Evolutionary conservation across 1,284 basidiomycete species (phyloP).

Genomic region (Farysia itapuensis): DNA sequence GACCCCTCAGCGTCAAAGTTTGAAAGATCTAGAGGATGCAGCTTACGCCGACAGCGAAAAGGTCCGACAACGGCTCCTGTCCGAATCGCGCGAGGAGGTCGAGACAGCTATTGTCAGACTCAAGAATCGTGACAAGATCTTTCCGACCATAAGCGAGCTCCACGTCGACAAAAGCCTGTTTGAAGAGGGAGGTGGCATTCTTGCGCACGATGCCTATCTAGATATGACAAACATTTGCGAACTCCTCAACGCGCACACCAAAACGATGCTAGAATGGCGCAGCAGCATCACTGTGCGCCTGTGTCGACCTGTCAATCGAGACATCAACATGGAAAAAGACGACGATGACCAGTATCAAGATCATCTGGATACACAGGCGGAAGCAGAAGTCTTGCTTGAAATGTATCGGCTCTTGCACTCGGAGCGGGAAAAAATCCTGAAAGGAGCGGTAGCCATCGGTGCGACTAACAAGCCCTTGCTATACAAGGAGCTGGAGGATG

Average conservation of each 20-base stretch:
- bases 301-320: slow-evolving; percentile 47
- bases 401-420: slow-evolving; percentile 53
- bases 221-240: slow-evolving; percentile 1
- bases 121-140: slow-evolving; percentile 2
- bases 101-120: slow-evolving; percentile 15
- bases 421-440: slow-evolving; percentile 50
- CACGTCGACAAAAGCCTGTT: slow-evolving; percentile 10
- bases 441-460: slow-evolving; percentile 40
- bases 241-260: slow-evolving; percentile 40
- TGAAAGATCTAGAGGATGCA: slow-evolving; percentile 37
- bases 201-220: slow-evolving; percentile 5
- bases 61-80: slow-evolving; percentile 42
- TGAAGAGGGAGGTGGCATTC: slow-evolving; percentile 19
- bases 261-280: slow-evolving; percentile 43
- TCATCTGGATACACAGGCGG: slow-evolving; percentile 53
- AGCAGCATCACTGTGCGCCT: slow-evolving; percentile 35
- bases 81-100: slow-evolving; percentile 35
- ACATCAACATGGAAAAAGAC: slow-evolving; percentile 46
- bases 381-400: slow-evolving; percentile 53
- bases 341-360: slow-evolving; percentile 57
- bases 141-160: slow-evolving; percentile 1
- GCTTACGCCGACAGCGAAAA: slow-evolving; percentile 49
- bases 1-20: slow-evolving; percentile 14
- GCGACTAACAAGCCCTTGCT: slow-evolving; percentile 40
- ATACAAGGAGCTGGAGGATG: slow-evolving; percentile 42